Conservation (phyloP, 2,329 filamentous ascomycete genomes). For the Plenodomus tracheiphilus region DNA sequence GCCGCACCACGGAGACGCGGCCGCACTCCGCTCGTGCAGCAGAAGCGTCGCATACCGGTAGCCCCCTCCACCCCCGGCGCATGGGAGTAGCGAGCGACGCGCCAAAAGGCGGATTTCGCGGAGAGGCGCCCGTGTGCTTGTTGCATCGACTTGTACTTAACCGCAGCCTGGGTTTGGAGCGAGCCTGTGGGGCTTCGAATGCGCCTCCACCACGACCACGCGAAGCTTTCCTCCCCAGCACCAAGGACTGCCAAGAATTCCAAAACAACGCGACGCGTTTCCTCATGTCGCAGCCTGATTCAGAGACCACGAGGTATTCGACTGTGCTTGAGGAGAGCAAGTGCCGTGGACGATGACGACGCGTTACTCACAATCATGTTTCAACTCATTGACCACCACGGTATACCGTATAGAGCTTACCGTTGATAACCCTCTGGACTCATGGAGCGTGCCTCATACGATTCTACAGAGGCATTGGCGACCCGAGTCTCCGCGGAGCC, state of each 20-base stretch:
- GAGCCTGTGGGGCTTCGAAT: not conserved
- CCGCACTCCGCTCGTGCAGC: constrained; percentile 24
- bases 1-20: constrained; percentile 13
- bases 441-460: no score
- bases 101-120: constrained; percentile 12
- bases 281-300: not conserved
- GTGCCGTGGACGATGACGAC: not conserved
- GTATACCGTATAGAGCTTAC: no score
- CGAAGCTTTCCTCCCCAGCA: not conserved
- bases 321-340: not conserved
- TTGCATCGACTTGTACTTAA: constrained; percentile 2
- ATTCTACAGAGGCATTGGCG: no score
- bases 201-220: not conserved
- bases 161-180: not conserved
- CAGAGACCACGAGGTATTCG: not conserved
- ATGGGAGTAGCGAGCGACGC: constrained; percentile 2
- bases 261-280: not conserved
- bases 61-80: constrained; percentile 10
- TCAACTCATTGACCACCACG: no score
- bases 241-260: not conserved
- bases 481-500: no score
- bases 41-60: constrained; percentile 9
- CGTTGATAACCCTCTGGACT: no score
- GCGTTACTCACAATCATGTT: no score
- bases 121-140: constrained; percentile 5